Evolutionary conservation across 805 yeast species (phyloP), one percentile per base, ranked within the genome.

Genomic region (Saturnispora diversa): DNA sequence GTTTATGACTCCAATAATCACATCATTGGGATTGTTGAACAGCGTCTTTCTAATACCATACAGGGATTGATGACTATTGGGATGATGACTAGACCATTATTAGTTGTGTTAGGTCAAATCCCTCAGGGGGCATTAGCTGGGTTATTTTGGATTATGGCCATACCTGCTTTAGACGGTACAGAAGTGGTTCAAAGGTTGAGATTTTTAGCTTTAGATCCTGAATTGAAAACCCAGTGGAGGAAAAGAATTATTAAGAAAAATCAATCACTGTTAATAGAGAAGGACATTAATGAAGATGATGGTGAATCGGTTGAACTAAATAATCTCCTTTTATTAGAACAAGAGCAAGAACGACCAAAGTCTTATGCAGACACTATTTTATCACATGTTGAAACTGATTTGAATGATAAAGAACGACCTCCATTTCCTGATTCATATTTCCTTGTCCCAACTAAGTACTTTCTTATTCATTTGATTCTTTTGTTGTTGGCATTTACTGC

Each of bases 101-200:
- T 90, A 44, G 68, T 78, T 0, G 90, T 92, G 7, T 63, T 92
- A 23, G 90, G 88, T 0, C 64, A 77, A 23, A 82, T 90, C 21
- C 98, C 98, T 0, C 97, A 90, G 56, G 92, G 94, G 6, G 94
- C 90, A 1, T 65, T 90, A 15, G 84, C 96, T 0, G 98, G 98
- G 0, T 66, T 92, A 35, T 90, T 92, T 57, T 88, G 87, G 69
- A 76, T 85, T 45, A 90, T 90, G 97, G 97, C 95, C 0, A 66
- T 85, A 1, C 74, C 80, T 1, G 95, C 95, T 0, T 55, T 90
- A 16, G 68, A 80, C 43, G 74, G 69, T 5, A 85, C 84, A 53
- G 77, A 68, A 3, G 74, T 90, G 4, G 66, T 81, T 3, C 66
- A 71, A 39, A 71, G 83, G 43, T 62, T 90, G 4, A 56, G 80